phyloP scores from a whole-genome alignment of 2,329 filamentous ascomycete species.

The Cladophialophora psammophila region DNA sequence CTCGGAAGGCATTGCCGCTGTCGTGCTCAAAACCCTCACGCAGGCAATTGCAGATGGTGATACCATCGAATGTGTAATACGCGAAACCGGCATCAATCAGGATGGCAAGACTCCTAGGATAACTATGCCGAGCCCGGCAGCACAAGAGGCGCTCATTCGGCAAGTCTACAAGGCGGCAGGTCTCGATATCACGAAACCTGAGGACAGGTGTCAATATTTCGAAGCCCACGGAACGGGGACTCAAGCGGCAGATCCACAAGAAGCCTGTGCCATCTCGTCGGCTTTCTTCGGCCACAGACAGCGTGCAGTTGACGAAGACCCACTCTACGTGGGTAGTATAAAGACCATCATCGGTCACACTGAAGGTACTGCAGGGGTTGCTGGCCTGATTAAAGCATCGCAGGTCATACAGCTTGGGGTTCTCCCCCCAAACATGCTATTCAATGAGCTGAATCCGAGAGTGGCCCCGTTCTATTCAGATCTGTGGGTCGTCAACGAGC shows the following conservation, averaged over 20 bases:
- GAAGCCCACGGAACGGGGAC: constrained; percentile 51
- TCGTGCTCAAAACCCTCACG: constrained; percentile 54
- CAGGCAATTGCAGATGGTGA: constrained; percentile 54
- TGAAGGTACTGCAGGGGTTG: constrained; percentile 43
- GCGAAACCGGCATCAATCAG: constrained; percentile 51
- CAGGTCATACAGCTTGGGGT: constrained; percentile 38
- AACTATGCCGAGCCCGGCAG: constrained; percentile 50
- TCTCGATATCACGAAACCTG: constrained; percentile 22
- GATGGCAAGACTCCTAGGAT: constrained; percentile 56
- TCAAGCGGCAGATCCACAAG: constrained; percentile 42
- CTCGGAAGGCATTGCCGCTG: constrained; percentile 50
- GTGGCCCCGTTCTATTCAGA: constrained; percentile 30
- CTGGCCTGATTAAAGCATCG: constrained; percentile 44
- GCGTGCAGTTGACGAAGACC: constrained; percentile 22
- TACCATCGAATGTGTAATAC: constrained; percentile 54
- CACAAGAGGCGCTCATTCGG: constrained; percentile 48
- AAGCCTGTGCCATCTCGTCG: constrained; percentile 42
- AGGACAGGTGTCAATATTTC: constrained; percentile 35
- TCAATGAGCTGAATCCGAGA: constrained; percentile 44
- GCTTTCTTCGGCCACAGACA: constrained; percentile 37
- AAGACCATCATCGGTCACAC: constrained; percentile 44
- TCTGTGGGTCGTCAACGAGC: constrained; percentile 6
- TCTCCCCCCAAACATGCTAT: constrained; percentile 44
- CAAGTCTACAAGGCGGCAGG: constrained; percentile 45
- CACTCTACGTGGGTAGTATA: constrained; percentile 44